A percentile compares a stretch with the other conserved stretches of the same genome.
Evolutionary conservation across 2,329 filamentous ascomycete species (phyloP).

Genomic region (Escovopsis sp.): DNA sequence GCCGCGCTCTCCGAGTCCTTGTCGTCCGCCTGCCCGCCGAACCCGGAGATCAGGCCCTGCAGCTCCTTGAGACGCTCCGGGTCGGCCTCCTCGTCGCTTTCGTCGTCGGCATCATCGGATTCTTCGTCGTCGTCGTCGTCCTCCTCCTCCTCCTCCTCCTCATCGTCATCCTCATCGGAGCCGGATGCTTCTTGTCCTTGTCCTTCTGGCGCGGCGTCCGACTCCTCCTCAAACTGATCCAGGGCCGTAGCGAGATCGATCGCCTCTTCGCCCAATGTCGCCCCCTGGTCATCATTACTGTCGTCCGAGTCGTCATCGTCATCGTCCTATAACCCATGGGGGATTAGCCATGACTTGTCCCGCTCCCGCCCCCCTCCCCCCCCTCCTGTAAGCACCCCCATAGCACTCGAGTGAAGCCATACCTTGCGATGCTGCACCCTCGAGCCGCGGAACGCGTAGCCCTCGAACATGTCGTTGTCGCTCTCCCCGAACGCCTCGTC

Average conservation of each 20-base stretch:
- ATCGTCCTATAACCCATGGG: constrained; percentile 17
- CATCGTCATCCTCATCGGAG: constrained; percentile 27
- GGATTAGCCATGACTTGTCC: no score
- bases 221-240: constrained; percentile 37
- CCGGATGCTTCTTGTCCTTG: constrained; percentile 25
- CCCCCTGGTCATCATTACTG: constrained; percentile 36
- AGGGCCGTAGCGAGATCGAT: constrained; percentile 44
- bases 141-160: constrained; percentile 29
- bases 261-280: constrained; percentile 43
- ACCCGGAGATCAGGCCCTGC: constrained; percentile 53
- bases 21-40: constrained; percentile 49
- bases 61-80: constrained; percentile 49
- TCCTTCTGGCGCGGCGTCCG: constrained; percentile 32
- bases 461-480: constrained; percentile 74
- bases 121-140: constrained; percentile 29
- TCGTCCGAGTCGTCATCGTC: constrained; percentile 38
- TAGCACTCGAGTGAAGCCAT: background rate
- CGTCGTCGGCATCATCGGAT: constrained; percentile 28
- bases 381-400: background rate
- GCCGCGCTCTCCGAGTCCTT: constrained; percentile 25
- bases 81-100: constrained; percentile 33
- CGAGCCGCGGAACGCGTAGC: constrained; percentile 44
- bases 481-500: constrained; percentile 79
- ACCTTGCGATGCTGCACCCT: constrained; percentile 21
- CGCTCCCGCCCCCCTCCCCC: no score